phyloP scores from a whole-genome alignment of 108 stramenopile genomes.

The Cyclotella choctawhatcheeana region DNA sequence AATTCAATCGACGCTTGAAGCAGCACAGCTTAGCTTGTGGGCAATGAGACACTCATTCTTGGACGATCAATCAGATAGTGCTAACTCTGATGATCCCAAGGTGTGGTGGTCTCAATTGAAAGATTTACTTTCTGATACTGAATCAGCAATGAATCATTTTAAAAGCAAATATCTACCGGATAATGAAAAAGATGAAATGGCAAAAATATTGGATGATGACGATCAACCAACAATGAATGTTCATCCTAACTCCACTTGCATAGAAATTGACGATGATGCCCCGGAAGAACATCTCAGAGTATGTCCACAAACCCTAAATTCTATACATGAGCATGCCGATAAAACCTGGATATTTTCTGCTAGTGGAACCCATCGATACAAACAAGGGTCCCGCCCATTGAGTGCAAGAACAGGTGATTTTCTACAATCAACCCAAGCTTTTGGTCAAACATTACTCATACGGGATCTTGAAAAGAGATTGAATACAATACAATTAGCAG shows the following conservation, averaged over 20 bases:
- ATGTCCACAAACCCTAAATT: background rate
- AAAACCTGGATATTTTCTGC: slow-evolving; percentile 51
- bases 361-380: slow-evolving; percentile 21
- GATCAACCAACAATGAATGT: background rate
- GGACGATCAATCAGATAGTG: background rate
- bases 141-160: slow-evolving; percentile 18
- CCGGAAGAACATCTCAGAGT: background rate
- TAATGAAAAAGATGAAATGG: background rate
- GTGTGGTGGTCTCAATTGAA: slow-evolving; percentile 40
- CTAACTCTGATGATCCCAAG: background rate
- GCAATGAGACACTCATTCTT: slow-evolving; percentile 33
- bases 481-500: slow-evolving; percentile 31
- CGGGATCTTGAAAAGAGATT: slow-evolving; percentile 42
- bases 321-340: slow-evolving; percentile 1
- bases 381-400: background rate
- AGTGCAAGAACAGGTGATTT: background rate
- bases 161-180: slow-evolving; percentile 9
- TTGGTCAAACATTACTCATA: slow-evolving; percentile 26
- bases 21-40: slow-evolving; percentile 42
- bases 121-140: slow-evolving; percentile 34
- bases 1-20: slow-evolving; percentile 33
- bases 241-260: too few relatives aligned
- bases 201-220: background rate
- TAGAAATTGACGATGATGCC: too few relatives aligned
- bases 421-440: slow-evolving; percentile 4